phyloP scores from a whole-genome alignment of 2,329 filamentous ascomycete genomes.

The Aspergillus sp. region DNA sequence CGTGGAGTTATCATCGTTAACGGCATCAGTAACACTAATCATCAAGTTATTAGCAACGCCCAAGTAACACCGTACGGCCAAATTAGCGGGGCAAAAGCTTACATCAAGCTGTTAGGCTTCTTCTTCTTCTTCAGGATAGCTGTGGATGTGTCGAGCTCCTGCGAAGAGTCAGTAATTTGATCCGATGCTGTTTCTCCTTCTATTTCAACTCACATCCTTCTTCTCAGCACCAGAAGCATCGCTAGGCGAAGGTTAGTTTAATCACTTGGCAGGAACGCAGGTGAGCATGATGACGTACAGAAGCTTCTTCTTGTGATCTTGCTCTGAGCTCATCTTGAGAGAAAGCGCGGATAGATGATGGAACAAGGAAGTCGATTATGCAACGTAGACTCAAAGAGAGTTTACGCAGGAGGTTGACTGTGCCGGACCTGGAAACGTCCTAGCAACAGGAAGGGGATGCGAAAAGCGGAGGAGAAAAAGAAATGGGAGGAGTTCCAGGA shows the following conservation, averaged over 20 bases:
- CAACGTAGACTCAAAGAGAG: slow-evolving; percentile 22
- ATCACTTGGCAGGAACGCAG: slow-evolving; percentile 14
- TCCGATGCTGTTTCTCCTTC: slow-evolving; percentile 44
- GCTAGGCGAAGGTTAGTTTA: slow-evolving; percentile 55
- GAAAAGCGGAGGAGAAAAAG: slow-evolving; percentile 11
- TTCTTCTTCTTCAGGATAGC: slow-evolving; percentile 99
- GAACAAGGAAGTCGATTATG: slow-evolving; percentile 27
- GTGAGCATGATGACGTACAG: slow-evolving; percentile 57
- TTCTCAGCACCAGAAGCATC: slow-evolving; percentile 85
- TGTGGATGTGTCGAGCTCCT: slow-evolving; percentile 89
- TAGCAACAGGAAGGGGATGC: slow-evolving; percentile 15
- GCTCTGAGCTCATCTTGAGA: slow-evolving; percentile 69
- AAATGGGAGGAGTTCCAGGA: slow-evolving; percentile 12
- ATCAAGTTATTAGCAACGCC: slow-evolving; percentile 23
- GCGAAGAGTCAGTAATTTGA: slow-evolving; percentile 21
- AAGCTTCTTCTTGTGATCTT: slow-evolving; percentile 76
- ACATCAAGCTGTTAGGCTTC: slow-evolving; percentile 99
- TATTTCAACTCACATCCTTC: slow-evolving; percentile 64
- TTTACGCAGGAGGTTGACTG: slow-evolving; percentile 19
- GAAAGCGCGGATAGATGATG: slow-evolving; percentile 13
- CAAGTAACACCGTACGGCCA: slow-evolving; percentile 2
- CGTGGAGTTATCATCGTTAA: slow-evolving; percentile 99
- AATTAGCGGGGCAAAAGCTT: slow-evolving; percentile 38
- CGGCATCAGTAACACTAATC: slow-evolving; percentile 88
- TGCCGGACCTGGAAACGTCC: slow-evolving; percentile 17